phyloP scores from a whole-genome alignment of 768 basidiomycete genomes.

The Tubosaeta sp. region DNA sequence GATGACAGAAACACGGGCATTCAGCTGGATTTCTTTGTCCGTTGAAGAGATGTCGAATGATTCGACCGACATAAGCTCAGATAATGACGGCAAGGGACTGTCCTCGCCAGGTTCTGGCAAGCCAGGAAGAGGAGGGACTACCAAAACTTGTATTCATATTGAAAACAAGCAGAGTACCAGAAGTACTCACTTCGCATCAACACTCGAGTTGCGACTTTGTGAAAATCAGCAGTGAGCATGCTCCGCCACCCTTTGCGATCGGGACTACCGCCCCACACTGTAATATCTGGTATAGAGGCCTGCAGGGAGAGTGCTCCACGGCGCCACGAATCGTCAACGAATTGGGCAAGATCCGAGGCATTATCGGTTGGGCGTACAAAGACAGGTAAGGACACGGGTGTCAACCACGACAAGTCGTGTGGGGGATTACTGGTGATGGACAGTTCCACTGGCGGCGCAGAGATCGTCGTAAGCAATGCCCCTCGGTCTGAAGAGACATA shows the following conservation, averaged over 20 bases:
- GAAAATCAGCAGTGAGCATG: slow-evolving; percentile 35
- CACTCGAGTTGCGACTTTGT: slow-evolving; percentile 44
- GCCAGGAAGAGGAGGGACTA: slow-evolving; percentile 65
- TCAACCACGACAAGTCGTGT: slow-evolving; percentile 53
- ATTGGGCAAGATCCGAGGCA: slow-evolving; percentile 42
- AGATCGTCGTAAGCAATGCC: slow-evolving; percentile 44
- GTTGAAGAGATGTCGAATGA: slow-evolving; percentile 47
- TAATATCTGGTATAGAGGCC: slow-evolving; percentile 39
- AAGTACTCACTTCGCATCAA: slow-evolving; percentile 49
- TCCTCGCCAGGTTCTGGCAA: slow-evolving; percentile 55
- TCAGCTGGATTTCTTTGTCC: slow-evolving; percentile 35
- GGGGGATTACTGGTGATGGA: slow-evolving; percentile 41
- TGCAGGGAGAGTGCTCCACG: slow-evolving; percentile 44
- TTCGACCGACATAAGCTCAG: slow-evolving; percentile 56
- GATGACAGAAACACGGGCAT: slow-evolving; percentile 53
- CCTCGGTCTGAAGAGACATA: slow-evolving; percentile 39
- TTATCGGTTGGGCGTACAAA: slow-evolving; percentile 53
- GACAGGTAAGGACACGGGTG: slow-evolving; percentile 47
- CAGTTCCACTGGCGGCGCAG: slow-evolving; percentile 47
- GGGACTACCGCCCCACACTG: slow-evolving; percentile 49
- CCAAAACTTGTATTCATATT: slow-evolving; percentile 7
- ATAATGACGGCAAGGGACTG: slow-evolving; percentile 49
- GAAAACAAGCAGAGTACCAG: background rate
- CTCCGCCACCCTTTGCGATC: slow-evolving; percentile 44
- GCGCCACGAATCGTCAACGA: slow-evolving; percentile 57